Percentiles rank a stretch among this genome's conserved stretches.
Evolutionary conservation across 2,329 filamentous ascomycete species (phyloP).

Genomic region (Colletotrichum orchidophilum): DNA sequence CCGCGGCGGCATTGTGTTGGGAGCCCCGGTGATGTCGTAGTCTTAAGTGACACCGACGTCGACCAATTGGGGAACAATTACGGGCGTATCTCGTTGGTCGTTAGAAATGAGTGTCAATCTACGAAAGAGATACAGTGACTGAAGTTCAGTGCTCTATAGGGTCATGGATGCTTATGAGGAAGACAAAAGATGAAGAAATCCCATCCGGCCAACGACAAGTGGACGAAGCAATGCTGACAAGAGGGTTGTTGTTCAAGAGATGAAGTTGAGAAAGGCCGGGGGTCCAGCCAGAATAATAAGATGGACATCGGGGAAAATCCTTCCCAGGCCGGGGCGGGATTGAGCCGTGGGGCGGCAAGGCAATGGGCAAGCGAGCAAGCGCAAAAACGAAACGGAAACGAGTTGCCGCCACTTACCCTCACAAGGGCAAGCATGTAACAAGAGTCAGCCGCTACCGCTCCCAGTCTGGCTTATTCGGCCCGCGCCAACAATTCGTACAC

Average conservation of each 20-base stretch:
- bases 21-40: not conserved
- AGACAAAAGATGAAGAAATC: not conserved
- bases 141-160: not conserved
- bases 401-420: not conserved
- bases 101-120: not conserved
- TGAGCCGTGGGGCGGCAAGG: constrained; percentile 1
- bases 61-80: no score
- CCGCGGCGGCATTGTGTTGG: not conserved
- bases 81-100: not conserved
- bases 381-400: not conserved
- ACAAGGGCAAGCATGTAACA: not conserved
- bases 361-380: not conserved
- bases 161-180: no score
- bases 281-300: not conserved
- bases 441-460: not conserved
- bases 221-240: not conserved
- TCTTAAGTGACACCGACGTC: not conserved
- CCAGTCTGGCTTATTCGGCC: not conserved
- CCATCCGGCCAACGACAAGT: not conserved
- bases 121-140: not conserved
- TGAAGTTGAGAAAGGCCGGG: not conserved
- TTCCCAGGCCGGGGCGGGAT: not conserved
- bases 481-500: not conserved
- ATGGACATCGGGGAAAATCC: not conserved
- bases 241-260: not conserved